Percentiles rank a stretch among this genome's conserved stretches.
phyloP scores from a whole-genome alignment of 1,284 basidiomycete genomes.

The Schizopora paradoxa region DNA sequence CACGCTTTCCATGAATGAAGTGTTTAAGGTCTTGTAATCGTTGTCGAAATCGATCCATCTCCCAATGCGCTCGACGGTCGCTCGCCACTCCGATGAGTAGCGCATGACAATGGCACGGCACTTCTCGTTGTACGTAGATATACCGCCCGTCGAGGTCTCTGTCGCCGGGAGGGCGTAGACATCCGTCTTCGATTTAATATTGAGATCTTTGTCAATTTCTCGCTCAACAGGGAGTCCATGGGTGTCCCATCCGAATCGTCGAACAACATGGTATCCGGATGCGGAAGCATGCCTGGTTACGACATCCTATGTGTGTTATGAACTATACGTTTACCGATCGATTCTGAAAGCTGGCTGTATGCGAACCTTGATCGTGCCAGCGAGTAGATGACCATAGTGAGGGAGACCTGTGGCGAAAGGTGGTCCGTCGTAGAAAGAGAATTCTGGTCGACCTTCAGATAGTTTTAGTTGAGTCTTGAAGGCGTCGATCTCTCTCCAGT shows the following conservation, averaged over 20 bases:
- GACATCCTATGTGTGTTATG: constrained; percentile 65
- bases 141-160: too few species aligned
- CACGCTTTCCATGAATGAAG: constrained; percentile 94
- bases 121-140: constrained; percentile 96
- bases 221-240: constrained; percentile 99
- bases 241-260: constrained; percentile 99
- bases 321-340: neutral
- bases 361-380: constrained; percentile 92
- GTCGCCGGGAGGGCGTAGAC: constrained; percentile 93
- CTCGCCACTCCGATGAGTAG: constrained; percentile 90
- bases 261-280: constrained; percentile 90
- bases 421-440: constrained; percentile 96
- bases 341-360: constrained; percentile 1
- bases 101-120: constrained; percentile 98
- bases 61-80: constrained; percentile 96
- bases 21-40: constrained; percentile 97
- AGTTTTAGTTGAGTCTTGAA: constrained; percentile 94
- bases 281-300: constrained; percentile 94
- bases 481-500: constrained; percentile 97
- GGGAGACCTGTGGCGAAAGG: constrained; percentile 97
- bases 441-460: constrained; percentile 85
- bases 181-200: constrained; percentile 90
- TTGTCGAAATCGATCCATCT: constrained; percentile 99
- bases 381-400: constrained; percentile 90
- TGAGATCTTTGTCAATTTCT: constrained; percentile 97